Evolutionary conservation across 495 filamentous ascomycete genomes (phyloP).

Genomic region (Hypoxylon fragiforme): DNA sequence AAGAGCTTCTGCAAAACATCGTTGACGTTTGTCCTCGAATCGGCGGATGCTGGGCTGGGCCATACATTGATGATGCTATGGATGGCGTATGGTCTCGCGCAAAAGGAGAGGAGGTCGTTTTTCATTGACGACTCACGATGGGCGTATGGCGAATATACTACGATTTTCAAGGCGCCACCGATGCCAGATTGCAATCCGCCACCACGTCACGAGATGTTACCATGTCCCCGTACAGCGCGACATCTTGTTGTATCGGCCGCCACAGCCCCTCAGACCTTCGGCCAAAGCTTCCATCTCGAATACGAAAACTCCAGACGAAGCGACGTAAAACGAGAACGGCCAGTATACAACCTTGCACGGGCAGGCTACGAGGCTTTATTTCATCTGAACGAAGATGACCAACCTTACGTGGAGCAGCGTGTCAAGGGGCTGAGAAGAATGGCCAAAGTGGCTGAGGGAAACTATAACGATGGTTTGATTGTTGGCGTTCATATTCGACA

Average conservation of each 20-base stretch:
- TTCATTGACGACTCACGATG: conserved; percentile 77
- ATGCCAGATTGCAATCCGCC: conserved; percentile 60
- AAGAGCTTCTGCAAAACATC: conserved; percentile 62
- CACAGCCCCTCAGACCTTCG: conserved; percentile 60
- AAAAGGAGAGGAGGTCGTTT: conserved; percentile 68
- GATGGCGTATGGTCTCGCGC: conserved; percentile 74
- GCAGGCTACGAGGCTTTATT: conserved; percentile 69
- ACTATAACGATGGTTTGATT: conserved; percentile 47
- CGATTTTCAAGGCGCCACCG: conserved; percentile 66
- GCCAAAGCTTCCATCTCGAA: conserved; percentile 54
- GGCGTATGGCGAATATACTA: conserved; percentile 71
- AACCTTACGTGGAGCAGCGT: conserved; percentile 55
- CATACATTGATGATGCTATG: conserved; percentile 71
- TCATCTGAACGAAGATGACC: conserved; percentile 59
- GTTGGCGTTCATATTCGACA: conserved; percentile 72
- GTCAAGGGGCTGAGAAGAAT: conserved; percentile 50
- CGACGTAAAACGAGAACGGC: conserved; percentile 52
- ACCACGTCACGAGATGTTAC: conserved; percentile 64
- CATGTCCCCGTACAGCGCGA: conserved; percentile 68
- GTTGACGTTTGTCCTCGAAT: conserved; percentile 72
- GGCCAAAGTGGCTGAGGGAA: conserved; percentile 45
- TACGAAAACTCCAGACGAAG: conserved; percentile 53
- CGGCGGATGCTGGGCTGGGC: conserved; percentile 67
- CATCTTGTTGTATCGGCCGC: conserved; percentile 72
- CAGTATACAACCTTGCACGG: conserved; percentile 63